A percentile compares a stretch with the other conserved stretches of the same genome.
Conservation (phyloP, 2,329 filamentous ascomycete species). For the Diplodia seriata region DNA sequence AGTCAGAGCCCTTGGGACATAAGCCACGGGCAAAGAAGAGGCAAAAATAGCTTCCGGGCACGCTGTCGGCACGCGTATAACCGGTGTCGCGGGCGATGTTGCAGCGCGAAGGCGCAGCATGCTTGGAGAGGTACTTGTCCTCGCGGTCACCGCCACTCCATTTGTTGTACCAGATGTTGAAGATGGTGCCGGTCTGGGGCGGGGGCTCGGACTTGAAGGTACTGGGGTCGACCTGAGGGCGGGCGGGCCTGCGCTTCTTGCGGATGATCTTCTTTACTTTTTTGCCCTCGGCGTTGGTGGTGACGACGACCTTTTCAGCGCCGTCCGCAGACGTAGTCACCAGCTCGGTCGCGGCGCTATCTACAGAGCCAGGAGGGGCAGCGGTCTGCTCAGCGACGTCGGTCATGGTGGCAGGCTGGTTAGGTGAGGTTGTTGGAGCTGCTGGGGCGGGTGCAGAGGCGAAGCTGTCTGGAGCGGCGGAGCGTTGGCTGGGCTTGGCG, state of each 20-base stretch:
- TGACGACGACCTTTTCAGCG: conserved; percentile 37
- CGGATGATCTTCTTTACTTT: conserved; percentile 92
- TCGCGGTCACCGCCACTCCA: conserved; percentile 96
- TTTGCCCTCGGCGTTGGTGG: conserved; percentile 53
- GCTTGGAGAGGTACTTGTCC: conserved; percentile 85
- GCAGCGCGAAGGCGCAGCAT: conserved; percentile 82
- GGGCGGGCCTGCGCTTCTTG: conserved; percentile 86
- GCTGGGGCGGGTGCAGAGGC: conserved; percentile 5
- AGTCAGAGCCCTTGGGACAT: conserved; percentile 88
- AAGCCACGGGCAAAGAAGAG: conserved; percentile 85
- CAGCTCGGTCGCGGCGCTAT: conserved; percentile 4
- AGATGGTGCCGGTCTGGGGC: conserved; percentile 80
- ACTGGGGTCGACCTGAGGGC: conserved; percentile 86
- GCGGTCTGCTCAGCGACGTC: conserved; percentile 14
- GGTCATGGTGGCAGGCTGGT: conserved; percentile 14
- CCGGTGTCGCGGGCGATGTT: conserved; percentile 74
- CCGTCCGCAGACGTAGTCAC: conserved; percentile 26
- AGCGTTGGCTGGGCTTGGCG: conserved; percentile 10
- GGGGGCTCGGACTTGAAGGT: conserved; percentile 84
- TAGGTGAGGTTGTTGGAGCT: neutral
- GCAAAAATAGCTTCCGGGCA: conserved; percentile 81
- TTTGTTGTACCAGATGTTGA: conserved; percentile 96
- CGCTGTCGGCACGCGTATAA: conserved; percentile 58
- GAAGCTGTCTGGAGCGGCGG: neutral
- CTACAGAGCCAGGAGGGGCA: neutral